Evolutionary conservation across 495 filamentous ascomycete genomes (phyloP), one percentile per base, ranked within the genome.

Genomic region (Parathielavia appendiculata): DNA sequence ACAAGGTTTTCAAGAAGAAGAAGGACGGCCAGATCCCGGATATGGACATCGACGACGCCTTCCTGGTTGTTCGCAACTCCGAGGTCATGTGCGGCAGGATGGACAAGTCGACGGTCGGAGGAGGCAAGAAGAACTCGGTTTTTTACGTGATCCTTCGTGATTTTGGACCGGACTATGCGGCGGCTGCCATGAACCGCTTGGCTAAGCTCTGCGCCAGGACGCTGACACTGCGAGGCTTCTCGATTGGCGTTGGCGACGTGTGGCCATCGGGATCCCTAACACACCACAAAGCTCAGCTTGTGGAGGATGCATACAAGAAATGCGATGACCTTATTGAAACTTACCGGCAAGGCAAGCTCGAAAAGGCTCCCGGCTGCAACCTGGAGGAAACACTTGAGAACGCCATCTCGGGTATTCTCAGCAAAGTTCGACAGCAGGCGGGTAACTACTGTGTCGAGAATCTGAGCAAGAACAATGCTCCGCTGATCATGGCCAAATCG

Each of bases 31-130:
- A 78, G 71, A 65, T 71, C 32, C 83, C 83, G 8, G 92, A 97
- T 65, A 83, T 97, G 73, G 85, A 89, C 63, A 79, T 80, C 5
- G 87, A 96, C 61, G 93, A 98, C 71, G 81, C 82, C 8, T 97
- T 86, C 82, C 77, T 98, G 26, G 89, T 95, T 16, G 85, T 98
- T 62, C 87, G 93, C 41, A 97, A 97, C 64, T 96, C 92, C 0
- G 93, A 97, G 69, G 85, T 98, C 59, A 97, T 98, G 91, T 97
- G 93, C 66, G 93, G 93, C 64, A 83, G 90, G 38, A 96, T 98
- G 91, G 93, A 98, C 73, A 98, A 98, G 68, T 86, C 89, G 2
- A 96, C 91, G 0, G 88, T 98, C 43, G 93, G 93, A 61, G 89
- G 87, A 13, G 93, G 93, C 66, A 97, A 97, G 76, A 98, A 98